Conservation (phyloP, 768 basidiomycete genomes). For the Sporobolomyces roseus region DNA sequence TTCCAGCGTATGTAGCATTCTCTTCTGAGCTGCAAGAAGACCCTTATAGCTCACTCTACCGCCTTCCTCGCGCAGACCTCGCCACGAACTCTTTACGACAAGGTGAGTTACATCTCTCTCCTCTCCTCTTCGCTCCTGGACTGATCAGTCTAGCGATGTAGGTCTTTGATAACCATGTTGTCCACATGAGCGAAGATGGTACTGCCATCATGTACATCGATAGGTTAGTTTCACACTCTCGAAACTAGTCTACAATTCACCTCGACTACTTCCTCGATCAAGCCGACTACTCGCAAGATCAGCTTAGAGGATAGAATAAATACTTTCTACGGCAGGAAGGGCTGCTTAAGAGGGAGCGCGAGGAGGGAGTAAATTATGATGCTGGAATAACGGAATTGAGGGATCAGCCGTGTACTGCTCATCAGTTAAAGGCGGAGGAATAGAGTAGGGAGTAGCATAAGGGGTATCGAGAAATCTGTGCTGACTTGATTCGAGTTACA, state of each 20-base stretch:
- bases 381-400: too few relatives aligned
- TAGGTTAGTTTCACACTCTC: conserved; percentile 21
- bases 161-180: conserved; percentile 94
- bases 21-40: background rate
- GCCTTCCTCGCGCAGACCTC: background rate
- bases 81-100: conserved; percentile 84
- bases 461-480: background rate
- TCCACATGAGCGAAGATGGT: conserved; percentile 52
- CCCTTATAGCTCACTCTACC: background rate
- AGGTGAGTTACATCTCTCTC: conserved; percentile 48
- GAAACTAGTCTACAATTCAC: too few relatives aligned
- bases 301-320: too few relatives aligned
- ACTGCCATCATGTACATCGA: conserved; percentile 53
- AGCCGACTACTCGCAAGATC: too few relatives aligned
- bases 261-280: too few relatives aligned
- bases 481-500: background rate
- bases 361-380: too few relatives aligned
- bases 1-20: background rate
- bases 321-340: too few relatives aligned
- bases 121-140: background rate
- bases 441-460: background rate
- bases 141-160: conserved; percentile 1
- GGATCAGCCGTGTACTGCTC: too few relatives aligned
- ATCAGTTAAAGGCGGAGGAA: too few relatives aligned
- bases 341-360: too few relatives aligned